Base-by-base conservation (phyloP, 768 basidiomycete genomes). In the Hypholoma sublateritium region DNA sequence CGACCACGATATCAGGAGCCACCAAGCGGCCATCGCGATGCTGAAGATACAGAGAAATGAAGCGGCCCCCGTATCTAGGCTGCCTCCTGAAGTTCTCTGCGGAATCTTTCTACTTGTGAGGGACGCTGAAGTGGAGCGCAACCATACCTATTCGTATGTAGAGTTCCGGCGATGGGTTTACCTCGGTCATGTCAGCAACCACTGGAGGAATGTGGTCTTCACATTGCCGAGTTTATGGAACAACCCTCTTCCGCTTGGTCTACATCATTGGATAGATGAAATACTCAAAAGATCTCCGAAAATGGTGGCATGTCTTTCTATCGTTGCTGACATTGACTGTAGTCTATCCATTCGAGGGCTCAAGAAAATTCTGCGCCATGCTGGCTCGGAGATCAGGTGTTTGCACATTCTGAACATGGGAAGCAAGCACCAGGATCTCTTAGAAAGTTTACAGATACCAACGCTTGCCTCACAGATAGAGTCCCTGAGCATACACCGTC, bases 171-270 rank as follows among this genome's bases (percentile, higher is more conserved):
- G 24, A 21, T 52, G 50, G 50, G 28, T 52, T 17, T 39, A 42
- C 13, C 3, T 52, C 0, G 22, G 21, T 5, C 50, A 52, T 32
- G 50, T 52, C 24, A 34, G 50, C 39, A 19, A 16, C 4, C 19
- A 41, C 21, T 52, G 50, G 50, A 52, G 50, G 17, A 32, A 52
- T 34, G 39, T 42, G n/a, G 50, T 36, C 4, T 21, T 52, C 28
- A 41, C 22, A 21, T 52, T 8, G 4, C 37, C 50, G 13, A 52
- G 13, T 42, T 24, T 52, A 36, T 52, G 50, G 50, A 32, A 14
- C 17, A 52, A 21, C 28, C 9, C 28, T n/a, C 50, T 22, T 19
- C 50, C 50, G 6, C 6, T 42, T 9, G 50, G 22, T 7, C 39
- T 41, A n/a, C 12, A 19, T 25, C 24, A 17, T 3, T 52, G 37